Base-by-base conservation (phyloP, 148 eudicot species). In the Gaultheria prostrata region DNA sequence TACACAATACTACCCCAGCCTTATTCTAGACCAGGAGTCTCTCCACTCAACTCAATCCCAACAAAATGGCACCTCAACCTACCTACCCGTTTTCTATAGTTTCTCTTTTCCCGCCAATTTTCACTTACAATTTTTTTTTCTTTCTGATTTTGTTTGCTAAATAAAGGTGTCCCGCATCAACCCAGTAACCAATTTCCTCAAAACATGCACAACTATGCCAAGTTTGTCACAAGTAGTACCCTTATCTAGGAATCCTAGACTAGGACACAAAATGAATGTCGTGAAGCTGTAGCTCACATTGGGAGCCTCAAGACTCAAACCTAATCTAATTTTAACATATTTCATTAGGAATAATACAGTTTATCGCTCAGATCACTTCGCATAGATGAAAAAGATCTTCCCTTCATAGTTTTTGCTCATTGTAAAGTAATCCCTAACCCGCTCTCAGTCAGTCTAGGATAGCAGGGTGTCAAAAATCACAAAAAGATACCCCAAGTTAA, bases 401-500 rank as follows among this genome's bases (percentile, higher is more conserved):
- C 35, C 14, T 76, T 12, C 26, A 14, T 74, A 32, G 43, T 1
- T 73, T 1, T n/a, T 51, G 11, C 30, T 7, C 33, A 50, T 59
- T 14, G 35, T 32, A 61, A 80, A 24, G 35, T 18, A 43, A 80
- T 80, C 82, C 74, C 65, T 51, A 80, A 26, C 18, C 43, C 15
- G 35, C 39, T 63, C 8, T 12, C n/a, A 77, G 43, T 26, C 81
- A 78, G 33, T 20, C 43, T 26, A 32, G 80, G 80, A 51, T 39
- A 39, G 4, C 4, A 39, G 43, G 43, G 43, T 5, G 43, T 39
- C 43, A 39, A 39, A 35, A 39, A 39, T 6, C 43, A 6, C 43
- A 39, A 39, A 39, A 39, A 75, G n/a, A 4, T 8, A 30, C 43
- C 43, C 54, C 80, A 28, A 28, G n/a, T 49, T 77, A 7, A 51